A percentile compares a stretch with the other conserved stretches of the same genome.
These are phyloP conservation scores for Cladorrhinum sp. DNA, from an alignment of 2,329 filamentous ascomycete genomes.

Conservation along the genomic window DNA sequence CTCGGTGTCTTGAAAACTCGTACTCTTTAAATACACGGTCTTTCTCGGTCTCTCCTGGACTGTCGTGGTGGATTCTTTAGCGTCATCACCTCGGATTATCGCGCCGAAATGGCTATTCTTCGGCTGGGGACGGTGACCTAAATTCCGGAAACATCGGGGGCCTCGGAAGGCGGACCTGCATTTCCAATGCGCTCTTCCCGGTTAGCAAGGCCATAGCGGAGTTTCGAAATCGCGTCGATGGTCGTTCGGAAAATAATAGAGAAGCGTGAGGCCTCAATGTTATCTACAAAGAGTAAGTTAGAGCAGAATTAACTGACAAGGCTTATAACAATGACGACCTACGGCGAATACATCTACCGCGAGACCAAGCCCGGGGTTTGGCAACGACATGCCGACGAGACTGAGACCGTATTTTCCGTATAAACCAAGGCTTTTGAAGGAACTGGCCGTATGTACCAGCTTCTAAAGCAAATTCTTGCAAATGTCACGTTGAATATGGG, in stretches of 20 bases:
- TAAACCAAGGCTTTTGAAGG: slow-evolving; percentile 35
- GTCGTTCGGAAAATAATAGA: no score
- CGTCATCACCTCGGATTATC: slow-evolving; percentile 1
- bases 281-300: no score
- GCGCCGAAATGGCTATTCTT: slow-evolving; percentile 20
- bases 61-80: no score
- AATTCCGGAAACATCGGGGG: neutral
- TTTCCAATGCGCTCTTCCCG: no score
- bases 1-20: no score
- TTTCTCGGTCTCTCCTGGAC: neutral
- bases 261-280: no score
- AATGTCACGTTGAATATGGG: no score
- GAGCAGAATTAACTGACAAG: no score
- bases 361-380: slow-evolving; percentile 30
- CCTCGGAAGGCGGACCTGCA: no score
- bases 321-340: neutral
- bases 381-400: slow-evolving; percentile 40
- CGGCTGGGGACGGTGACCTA: neutral
- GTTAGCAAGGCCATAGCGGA: no score
- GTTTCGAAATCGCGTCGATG: no score
- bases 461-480: slow-evolving; percentile 36
- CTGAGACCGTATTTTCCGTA: slow-evolving; percentile 37
- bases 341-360: slow-evolving; percentile 25
- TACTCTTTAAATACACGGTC: no score
- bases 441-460: slow-evolving; percentile 37